These are phyloP conservation scores for Microdochium nivale DNA, from an alignment of 2,329 filamentous ascomycete genomes.

Conservation along the genomic window DNA sequence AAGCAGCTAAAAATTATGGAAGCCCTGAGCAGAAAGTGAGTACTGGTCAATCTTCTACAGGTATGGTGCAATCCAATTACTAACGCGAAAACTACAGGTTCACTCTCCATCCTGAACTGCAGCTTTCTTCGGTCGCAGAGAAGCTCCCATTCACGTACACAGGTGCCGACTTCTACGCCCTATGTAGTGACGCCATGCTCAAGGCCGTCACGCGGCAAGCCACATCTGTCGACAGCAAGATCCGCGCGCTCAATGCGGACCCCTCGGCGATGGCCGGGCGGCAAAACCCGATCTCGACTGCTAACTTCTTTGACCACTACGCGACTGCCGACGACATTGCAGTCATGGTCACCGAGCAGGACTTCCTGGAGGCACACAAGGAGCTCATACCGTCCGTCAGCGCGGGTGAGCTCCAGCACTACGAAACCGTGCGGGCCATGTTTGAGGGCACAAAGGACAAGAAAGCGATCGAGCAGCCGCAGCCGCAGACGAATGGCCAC, in stretches of 20 bases:
- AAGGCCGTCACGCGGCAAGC: constrained; percentile 94
- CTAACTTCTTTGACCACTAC: constrained; percentile 92
- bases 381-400: constrained; percentile 94
- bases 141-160: constrained; percentile 91
- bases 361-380: constrained; percentile 72
- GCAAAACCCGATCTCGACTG: constrained; percentile 59
- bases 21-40: constrained; percentile 86
- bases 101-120: constrained; percentile 70
- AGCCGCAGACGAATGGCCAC: constrained; percentile 27
- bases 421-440: constrained; percentile 70
- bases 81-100: constrained; percentile 47
- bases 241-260: constrained; percentile 56
- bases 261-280: constrained; percentile 20
- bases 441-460: constrained; percentile 63
- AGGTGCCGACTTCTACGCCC: constrained; percentile 91
- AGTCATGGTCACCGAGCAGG: constrained; percentile 81
- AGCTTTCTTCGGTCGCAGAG: constrained; percentile 64
- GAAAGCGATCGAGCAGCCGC: constrained; percentile 32
- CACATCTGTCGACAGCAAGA: constrained; percentile 72
- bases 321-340: constrained; percentile 74
- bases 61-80: not conserved
- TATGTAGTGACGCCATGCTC: constrained; percentile 97
- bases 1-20: constrained; percentile 94
- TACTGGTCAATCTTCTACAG: constrained; percentile 12
- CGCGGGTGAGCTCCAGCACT: constrained; percentile 84